phyloP scores from a whole-genome alignment of 768 basidiomycete species.

The Crassisporium funariophilum region DNA sequence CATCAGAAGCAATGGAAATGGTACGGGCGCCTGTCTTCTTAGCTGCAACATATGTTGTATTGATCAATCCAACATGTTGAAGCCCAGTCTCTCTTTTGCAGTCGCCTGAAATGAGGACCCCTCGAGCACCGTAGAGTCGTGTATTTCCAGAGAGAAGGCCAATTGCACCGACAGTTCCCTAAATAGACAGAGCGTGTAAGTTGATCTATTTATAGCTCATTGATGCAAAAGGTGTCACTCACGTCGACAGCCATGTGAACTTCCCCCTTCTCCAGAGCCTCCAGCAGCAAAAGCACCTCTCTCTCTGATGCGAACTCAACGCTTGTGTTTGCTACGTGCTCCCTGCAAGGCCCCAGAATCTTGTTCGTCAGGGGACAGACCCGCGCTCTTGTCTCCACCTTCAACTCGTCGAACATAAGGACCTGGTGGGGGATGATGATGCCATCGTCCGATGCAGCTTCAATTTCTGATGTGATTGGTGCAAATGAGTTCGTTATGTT shows the following conservation, averaged over 20 bases:
- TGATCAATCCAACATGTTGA: neutral
- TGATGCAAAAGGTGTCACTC: no score
- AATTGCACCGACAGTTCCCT: no score
- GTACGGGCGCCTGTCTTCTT: slow-evolving; percentile 6
- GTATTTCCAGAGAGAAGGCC: no score
- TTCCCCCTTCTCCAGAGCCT: no score
- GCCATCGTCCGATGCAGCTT: neutral
- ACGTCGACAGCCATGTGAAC: no score
- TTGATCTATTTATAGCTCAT: no score
- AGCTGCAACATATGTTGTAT: neutral
- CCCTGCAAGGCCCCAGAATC: neutral
- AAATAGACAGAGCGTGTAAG: no score
- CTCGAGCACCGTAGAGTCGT: no score
- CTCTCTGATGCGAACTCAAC: no score
- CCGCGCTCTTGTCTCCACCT: neutral
- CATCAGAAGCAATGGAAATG: slow-evolving; percentile 24
- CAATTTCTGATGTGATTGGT: no score
- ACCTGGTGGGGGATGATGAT: slow-evolving; percentile 7
- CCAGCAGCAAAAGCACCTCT: no score
- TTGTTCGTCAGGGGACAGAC: no score
- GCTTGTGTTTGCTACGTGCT: neutral
- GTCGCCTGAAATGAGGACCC: neutral
- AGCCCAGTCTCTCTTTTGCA: neutral
- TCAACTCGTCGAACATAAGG: slow-evolving; percentile 20
- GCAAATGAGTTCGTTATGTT: slow-evolving; percentile 7